A percentile compares a stretch with the other conserved stretches of the same genome.
Evolutionary conservation across 257 asterid genomes (phyloP).

Genomic region (Apocynum venetum): DNA sequence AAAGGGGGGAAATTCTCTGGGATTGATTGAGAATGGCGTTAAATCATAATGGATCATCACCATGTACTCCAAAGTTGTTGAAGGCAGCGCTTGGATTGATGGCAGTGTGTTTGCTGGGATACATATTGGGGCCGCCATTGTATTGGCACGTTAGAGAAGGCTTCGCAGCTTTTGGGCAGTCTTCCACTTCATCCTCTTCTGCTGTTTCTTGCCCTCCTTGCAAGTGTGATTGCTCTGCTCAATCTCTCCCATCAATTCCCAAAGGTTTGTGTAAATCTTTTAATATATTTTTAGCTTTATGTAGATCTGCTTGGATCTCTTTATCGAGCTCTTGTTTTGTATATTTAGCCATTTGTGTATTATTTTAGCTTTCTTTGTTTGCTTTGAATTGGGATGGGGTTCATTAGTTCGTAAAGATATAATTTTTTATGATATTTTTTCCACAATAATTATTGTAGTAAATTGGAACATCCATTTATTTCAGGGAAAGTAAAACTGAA

Average conservation of each 20-base stretch:
- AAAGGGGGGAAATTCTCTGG: background rate
- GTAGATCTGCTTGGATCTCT: conserved; percentile 24
- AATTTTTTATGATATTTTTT: background rate
- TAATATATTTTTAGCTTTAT: background rate
- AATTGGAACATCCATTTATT: no score
- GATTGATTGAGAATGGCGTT: conserved; percentile 3
- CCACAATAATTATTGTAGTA: background rate
- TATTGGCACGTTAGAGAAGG: conserved; percentile 86
- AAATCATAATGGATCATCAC: background rate
- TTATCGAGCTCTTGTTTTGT: background rate
- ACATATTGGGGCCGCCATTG: conserved; percentile 81
- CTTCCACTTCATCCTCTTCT: conserved; percentile 48
- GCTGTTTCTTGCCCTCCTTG: conserved; percentile 58
- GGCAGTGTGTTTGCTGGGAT: conserved; percentile 62
- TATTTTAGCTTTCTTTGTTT: background rate
- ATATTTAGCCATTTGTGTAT: background rate
- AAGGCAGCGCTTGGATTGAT: conserved; percentile 50
- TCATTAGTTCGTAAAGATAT: background rate
- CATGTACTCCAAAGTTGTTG: conserved; percentile 36
- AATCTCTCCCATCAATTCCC: conserved; percentile 65
- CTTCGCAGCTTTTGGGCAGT: conserved; percentile 46
- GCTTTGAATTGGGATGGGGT: background rate
- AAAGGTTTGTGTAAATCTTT: conserved; percentile 32
- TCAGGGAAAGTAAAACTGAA: background rate
- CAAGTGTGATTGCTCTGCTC: conserved; percentile 70